Base-by-base conservation (phyloP, 1,284 basidiomycete genomes). In the Fomitopsis schrenkii region DNA sequence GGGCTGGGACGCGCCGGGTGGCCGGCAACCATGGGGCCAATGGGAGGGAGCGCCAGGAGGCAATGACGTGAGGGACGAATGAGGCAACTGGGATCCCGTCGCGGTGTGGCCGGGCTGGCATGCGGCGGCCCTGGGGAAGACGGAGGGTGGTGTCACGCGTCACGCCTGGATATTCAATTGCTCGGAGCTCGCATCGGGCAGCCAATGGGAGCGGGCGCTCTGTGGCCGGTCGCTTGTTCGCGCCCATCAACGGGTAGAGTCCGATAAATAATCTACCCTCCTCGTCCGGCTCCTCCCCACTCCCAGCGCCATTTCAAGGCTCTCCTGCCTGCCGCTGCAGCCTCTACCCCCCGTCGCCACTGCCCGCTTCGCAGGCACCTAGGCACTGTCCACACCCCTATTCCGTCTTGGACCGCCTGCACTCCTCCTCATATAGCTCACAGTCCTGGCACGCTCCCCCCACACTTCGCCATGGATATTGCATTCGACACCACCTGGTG, bases 401-500 rank as follows among this genome's bases (percentile, higher is more conserved):
- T 60, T 56, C n/a, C 54, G 54, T 60, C 44, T 60, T 19, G 52
- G 54, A 46, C 59, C 54, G 54, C 28, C 42, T 28, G 38, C 12
- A 6, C 15, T 26, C 54, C 17, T 3, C 54, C 59, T 26, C 53
- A 36, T 56, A 46, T 45, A 56, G 54, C 41, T 5, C 54, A 6
- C 54, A 5, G 38, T 50, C 52, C 44, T 41, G 50, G 19, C 33
- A 17, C n/a, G 15, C 30, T 10, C 17, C 52, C 36, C 19, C 41
- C 17, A 3, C 38, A 33, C 41, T 17, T 17, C 62, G 53, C 69
- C 65, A 76, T 75, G 73, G 78, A 77, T 66, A 80, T 84, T 75
- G 80, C 85, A 67, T 81, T 74, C 74, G 78, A 88, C 76, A 79
- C 85, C 63, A 78, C 81, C 58, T 91, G 87, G 86, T 91, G 90